Conservation (phyloP, 2,329 filamentous ascomycete species). For the Ramularia endophylla region DNA sequence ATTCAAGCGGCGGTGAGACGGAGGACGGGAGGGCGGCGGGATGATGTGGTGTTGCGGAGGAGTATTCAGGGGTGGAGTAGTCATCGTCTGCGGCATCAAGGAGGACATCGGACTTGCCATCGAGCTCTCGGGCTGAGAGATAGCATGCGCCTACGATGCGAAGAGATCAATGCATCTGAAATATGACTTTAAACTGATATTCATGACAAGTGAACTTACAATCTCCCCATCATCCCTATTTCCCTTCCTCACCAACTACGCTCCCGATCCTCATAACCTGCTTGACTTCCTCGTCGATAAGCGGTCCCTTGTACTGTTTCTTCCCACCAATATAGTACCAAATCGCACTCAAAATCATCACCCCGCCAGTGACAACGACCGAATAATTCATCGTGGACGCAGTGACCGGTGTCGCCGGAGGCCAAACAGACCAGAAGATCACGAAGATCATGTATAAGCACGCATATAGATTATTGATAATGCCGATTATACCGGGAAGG, state of each 20-base stretch:
- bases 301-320: conserved; percentile 34
- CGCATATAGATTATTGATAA: conserved; percentile 50
- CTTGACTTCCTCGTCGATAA: conserved; percentile 32
- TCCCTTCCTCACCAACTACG: conserved; percentile 5
- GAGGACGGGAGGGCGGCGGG: no score
- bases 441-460: conserved; percentile 50
- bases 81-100: no score
- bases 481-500: conserved; percentile 46
- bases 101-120: no score
- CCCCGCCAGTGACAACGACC: conserved; percentile 34
- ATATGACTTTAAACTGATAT: no score
- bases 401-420: conserved; percentile 31
- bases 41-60: no score
- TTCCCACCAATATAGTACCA: conserved; percentile 34
- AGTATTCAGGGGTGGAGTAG: no score
- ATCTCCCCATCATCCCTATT: not conserved
- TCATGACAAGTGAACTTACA: no score
- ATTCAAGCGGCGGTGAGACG: no score
- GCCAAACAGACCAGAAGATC: conserved; percentile 53
- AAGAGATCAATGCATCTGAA: no score
- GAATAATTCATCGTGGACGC: conserved; percentile 40
- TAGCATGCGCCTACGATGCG: no score
- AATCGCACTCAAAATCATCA: conserved; percentile 32
- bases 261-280: conserved; percentile 23
- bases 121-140: no score